Conservation (phyloP, 345 rosid species). For the Sisymbrium altissimum region DNA sequence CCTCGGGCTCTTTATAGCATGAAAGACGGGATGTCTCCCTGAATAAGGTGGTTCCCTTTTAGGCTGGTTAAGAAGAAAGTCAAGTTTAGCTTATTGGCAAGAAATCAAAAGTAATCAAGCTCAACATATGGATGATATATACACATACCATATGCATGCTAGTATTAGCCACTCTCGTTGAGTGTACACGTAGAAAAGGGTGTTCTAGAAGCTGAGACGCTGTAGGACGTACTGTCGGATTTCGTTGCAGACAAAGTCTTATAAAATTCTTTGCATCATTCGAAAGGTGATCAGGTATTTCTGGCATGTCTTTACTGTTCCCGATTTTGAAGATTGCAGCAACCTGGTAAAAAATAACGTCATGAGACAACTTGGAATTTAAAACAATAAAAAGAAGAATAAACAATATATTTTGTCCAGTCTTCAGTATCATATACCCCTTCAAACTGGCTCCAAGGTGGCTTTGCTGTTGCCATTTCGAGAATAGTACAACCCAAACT, state of each 20-base stretch:
- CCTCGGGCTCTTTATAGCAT: constrained; percentile 56
- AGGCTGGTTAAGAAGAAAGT: constrained; percentile 52
- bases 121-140: neutral
- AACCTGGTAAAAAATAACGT: constrained; percentile 54
- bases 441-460: constrained; percentile 94
- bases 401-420: neutral
- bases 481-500: constrained; percentile 97
- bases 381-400: neutral
- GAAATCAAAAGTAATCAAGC: constrained; percentile 4
- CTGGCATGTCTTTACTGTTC: constrained; percentile 91
- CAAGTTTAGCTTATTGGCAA: constrained; percentile 1
- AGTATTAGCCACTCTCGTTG: constrained; percentile 46
- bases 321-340: constrained; percentile 98
- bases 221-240: constrained; percentile 76
- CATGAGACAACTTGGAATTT: constrained; percentile 5
- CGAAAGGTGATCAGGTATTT: constrained; percentile 88
- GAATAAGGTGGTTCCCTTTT: constrained; percentile 55
- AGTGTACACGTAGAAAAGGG: constrained; percentile 65
- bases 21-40: constrained; percentile 46
- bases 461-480: constrained; percentile 96
- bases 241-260: constrained; percentile 82
- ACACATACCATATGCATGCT: constrained; percentile 51
- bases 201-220: constrained; percentile 78
- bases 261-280: constrained; percentile 74
- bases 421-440: constrained; percentile 57